Percentiles rank a stretch among this genome's conserved stretches.
phyloP scores from a whole-genome alignment of 1,139 yeast species.

The Yamadazyma oceani region DNA sequence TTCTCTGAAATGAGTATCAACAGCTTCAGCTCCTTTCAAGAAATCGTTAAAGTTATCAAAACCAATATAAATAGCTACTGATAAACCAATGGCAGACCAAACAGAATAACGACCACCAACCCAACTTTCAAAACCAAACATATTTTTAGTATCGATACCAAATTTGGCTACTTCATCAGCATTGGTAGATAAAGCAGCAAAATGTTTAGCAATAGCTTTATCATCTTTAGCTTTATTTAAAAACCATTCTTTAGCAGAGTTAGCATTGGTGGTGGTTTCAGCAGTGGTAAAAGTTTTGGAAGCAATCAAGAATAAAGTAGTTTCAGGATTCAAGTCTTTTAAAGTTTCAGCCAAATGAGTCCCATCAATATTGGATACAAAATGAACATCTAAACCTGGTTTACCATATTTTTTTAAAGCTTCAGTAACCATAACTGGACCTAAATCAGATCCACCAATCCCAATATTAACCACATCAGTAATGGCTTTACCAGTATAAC shows the following conservation, averaged over 20 bases:
- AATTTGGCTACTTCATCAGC: slow-evolving; percentile 87
- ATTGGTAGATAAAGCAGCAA: slow-evolving; percentile 94
- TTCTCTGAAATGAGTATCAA: slow-evolving; percentile 83
- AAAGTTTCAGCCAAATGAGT: slow-evolving; percentile 93
- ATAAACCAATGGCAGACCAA: slow-evolving; percentile 97
- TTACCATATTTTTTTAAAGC: slow-evolving; percentile 88
- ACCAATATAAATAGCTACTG: slow-evolving; percentile 93
- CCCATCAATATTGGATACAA: slow-evolving; percentile 97
- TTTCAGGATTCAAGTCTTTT: slow-evolving; percentile 76
- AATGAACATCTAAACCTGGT: slow-evolving; percentile 77
- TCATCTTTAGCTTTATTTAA: slow-evolving; percentile 66
- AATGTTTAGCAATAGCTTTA: slow-evolving; percentile 88
- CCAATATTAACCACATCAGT: slow-evolving; percentile 96
- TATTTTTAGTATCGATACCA: slow-evolving; percentile 95
- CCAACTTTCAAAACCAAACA: slow-evolving; percentile 99
- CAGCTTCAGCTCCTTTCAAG: slow-evolving; percentile 96
- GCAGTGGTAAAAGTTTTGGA: slow-evolving; percentile 99
- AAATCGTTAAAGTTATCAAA: slow-evolving; percentile 88
- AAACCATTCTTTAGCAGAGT: slow-evolving; percentile 94
- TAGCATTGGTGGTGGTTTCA: slow-evolving; percentile 95
- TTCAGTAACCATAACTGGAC: slow-evolving; percentile 99
- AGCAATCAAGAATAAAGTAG: slow-evolving; percentile 91
- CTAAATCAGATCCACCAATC: slow-evolving; percentile 98
- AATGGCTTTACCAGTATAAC: slow-evolving; percentile 92
- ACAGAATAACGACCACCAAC: slow-evolving; percentile 99